Evolutionary conservation across 768 basidiomycete genomes (phyloP).

Genomic region (Leccinum truebloodii): DNA sequence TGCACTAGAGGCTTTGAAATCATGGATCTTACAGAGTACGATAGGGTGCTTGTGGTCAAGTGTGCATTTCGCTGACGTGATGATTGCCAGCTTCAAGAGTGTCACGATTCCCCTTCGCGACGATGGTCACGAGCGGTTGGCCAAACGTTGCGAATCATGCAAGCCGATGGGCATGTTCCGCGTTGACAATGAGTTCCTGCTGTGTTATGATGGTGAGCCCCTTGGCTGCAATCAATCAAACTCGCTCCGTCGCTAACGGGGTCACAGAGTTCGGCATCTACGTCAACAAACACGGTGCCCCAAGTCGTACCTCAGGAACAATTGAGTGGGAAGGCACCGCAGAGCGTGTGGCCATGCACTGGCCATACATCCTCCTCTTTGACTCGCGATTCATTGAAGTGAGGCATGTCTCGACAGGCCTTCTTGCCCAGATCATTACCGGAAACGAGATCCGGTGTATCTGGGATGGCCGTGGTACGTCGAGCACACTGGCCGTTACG

Average conservation of each 20-base stretch:
- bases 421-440: constrained; percentile 78
- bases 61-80: neutral
- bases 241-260: constrained; percentile 6
- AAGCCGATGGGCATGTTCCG: constrained; percentile 90
- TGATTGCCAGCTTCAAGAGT: constrained; percentile 66
- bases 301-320: constrained; percentile 64
- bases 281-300: constrained; percentile 90
- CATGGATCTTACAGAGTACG: constrained; percentile 93
- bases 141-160: constrained; percentile 79
- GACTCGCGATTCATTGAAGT: constrained; percentile 91
- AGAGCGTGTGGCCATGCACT: constrained; percentile 85
- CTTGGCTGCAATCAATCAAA: neutral
- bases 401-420: constrained; percentile 77
- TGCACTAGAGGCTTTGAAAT: constrained; percentile 96
- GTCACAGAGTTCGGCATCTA: constrained; percentile 83
- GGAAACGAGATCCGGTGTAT: constrained; percentile 83
- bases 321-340: constrained; percentile 97
- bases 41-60: neutral
- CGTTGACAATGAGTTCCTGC: constrained; percentile 83
- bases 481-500: constrained; percentile 26
- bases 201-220: constrained; percentile 80
- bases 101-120: constrained; percentile 88
- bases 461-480: constrained; percentile 78
- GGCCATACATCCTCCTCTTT: constrained; percentile 86
- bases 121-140: constrained; percentile 65